Percentiles rank a stretch among this genome's conserved stretches.
These are phyloP conservation scores for Botrytis paeoniae DNA, from an alignment of 2,329 filamentous ascomycete genomes.

Conservation along the genomic window DNA sequence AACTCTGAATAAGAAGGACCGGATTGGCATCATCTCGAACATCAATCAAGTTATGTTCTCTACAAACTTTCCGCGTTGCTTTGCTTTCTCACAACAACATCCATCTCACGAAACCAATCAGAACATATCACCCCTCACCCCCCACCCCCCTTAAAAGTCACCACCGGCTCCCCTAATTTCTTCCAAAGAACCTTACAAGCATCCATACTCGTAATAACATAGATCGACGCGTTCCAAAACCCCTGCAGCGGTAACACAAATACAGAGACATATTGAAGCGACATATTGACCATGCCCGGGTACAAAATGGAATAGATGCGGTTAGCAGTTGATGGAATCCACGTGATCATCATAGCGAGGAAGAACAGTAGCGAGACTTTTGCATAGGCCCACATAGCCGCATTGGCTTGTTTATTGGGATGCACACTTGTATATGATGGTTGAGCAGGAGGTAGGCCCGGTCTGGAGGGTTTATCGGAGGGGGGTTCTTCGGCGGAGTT, in stretches of 20 bases:
- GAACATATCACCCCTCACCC: not conserved
- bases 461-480: slow-evolving; percentile 12
- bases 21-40: not conserved
- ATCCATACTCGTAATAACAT: slow-evolving; percentile 63
- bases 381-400: slow-evolving; percentile 65
- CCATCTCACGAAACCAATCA: not conserved
- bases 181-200: not conserved
- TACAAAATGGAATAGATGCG: slow-evolving; percentile 68
- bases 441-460: not conserved
- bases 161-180: not conserved
- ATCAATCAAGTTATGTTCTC: rapidly evolving
- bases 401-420: slow-evolving; percentile 43
- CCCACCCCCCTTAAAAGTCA: not conserved
- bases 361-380: slow-evolving; percentile 72
- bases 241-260: slow-evolving; percentile 78
- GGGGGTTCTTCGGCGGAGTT: slow-evolving; percentile 40
- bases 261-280: slow-evolving; percentile 67
- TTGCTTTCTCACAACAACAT: not conserved
- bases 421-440: not conserved
- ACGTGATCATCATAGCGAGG: slow-evolving; percentile 66
- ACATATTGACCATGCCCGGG: slow-evolving; percentile 49
- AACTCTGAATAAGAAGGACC: rapidly evolving
- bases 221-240: slow-evolving; percentile 81
- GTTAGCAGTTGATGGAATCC: slow-evolving; percentile 76
- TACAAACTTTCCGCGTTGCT: not conserved